Evolutionary conservation across 306 rosid genomes (phyloP), one percentile per base, ranked within the genome.

Genomic region (Erythrophleum fordii): DNA sequence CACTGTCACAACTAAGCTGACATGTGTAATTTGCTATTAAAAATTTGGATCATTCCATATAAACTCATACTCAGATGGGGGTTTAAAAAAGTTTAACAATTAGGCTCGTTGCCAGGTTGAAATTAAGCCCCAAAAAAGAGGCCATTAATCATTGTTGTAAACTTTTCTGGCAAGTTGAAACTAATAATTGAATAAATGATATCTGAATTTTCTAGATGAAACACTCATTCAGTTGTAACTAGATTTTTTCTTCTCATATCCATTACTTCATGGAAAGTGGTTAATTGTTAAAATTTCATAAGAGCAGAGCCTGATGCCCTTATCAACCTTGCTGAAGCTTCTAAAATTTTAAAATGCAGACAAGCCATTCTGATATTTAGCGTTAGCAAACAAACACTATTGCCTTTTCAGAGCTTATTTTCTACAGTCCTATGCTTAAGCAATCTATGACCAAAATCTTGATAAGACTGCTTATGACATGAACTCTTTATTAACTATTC

Each of bases 281-380:
- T 73, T 46, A 79, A 45, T 73, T 18, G 31, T 31, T 51, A 42
- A 26, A 69, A 20, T 51, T 8, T n/a, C 44, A 4, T 28, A 49
- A 64, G 9, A 42, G 4, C 11, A 60, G 25, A 71, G 46, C 34
- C 49, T 52, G 31, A 62, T 18, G 39, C 62, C 29, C 55, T 35
- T 51, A 75, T 34, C 64, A 60, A 75, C 62, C 29, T 61, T 11
- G 11, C 29, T 70, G 49, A 72, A 55, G 34, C 64, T 55, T 13
- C 69, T 55, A 72, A 56, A 39, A 49, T 51, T 64, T 80, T 64
- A 62, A 76, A 53, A 72, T 78, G 79, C 72, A 75, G 48, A 75
- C 26, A 68, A 20, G 8, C 61, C 61, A 74, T 68, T 34, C 52
- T 56, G 2, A 11, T 11, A 56, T 22, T 23, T 64, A 69, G 23